Conservation (phyloP, 2,329 filamentous ascomycete species). For the Xylariaceae sp. region DNA sequence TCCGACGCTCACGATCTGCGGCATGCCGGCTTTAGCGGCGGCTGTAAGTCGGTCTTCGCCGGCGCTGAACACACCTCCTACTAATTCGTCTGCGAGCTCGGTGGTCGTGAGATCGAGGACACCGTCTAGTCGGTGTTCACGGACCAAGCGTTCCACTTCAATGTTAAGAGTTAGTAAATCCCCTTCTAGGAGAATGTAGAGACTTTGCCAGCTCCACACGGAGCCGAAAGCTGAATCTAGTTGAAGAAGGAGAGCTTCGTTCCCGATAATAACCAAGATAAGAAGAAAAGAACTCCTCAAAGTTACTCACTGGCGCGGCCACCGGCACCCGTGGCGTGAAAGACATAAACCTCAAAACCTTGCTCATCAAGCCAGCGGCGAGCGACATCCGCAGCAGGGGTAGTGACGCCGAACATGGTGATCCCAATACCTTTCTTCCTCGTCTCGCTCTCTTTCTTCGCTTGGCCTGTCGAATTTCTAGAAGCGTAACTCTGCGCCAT, state of each 20-base stretch:
- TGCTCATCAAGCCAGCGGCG: slow-evolving; percentile 55
- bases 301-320: slow-evolving; percentile 58
- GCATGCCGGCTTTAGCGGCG: slow-evolving; percentile 63
- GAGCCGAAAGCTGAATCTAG: no score
- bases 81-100: slow-evolving; percentile 69
- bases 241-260: not conserved
- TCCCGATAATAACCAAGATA: not conserved
- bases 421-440: slow-evolving; percentile 61
- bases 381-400: slow-evolving; percentile 65
- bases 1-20: slow-evolving; percentile 57
- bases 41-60: slow-evolving; percentile 63
- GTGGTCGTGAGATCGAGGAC: slow-evolving; percentile 76
- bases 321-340: slow-evolving; percentile 74
- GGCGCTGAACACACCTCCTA: slow-evolving; percentile 68
- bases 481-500: slow-evolving; percentile 58
- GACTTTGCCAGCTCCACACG: no score
- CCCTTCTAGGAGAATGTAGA: no score
- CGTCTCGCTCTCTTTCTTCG: slow-evolving; percentile 28
- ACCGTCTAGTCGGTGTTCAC: slow-evolving; percentile 65
- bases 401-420: slow-evolving; percentile 80
- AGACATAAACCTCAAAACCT: slow-evolving; percentile 66
- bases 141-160: slow-evolving; percentile 66
- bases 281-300: not conserved
- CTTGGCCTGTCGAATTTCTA: slow-evolving; percentile 3
- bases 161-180: not conserved